phyloP scores from a whole-genome alignment of 495 filamentous ascomycete genomes.

The Penicillium diatomitis region DNA sequence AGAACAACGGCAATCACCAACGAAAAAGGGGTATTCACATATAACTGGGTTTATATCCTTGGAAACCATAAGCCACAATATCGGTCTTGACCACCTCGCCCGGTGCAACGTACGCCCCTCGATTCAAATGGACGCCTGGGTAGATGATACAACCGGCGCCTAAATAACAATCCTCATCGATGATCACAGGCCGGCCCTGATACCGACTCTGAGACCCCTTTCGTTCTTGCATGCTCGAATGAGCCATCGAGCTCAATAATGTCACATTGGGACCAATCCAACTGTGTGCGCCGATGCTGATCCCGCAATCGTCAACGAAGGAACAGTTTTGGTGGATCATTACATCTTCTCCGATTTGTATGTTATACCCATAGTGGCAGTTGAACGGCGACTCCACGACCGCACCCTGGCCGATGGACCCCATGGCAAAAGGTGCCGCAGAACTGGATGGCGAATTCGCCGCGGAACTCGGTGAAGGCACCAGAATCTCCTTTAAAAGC shows the following conservation, averaged over 20 bases:
- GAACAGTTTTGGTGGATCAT: constrained; percentile 79
- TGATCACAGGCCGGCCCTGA: constrained; percentile 61
- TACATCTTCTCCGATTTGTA: constrained; percentile 78
- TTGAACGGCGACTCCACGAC: constrained; percentile 83
- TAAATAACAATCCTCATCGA: constrained; percentile 86
- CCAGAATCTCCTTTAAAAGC: constrained; percentile 66
- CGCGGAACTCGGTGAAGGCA: constrained; percentile 35
- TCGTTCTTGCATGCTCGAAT: constrained; percentile 65
- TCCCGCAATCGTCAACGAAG: constrained; percentile 68
- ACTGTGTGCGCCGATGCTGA: constrained; percentile 66
- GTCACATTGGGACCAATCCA: constrained; percentile 85
- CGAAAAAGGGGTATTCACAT: constrained; percentile 22
- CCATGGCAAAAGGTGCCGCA: constrained; percentile 28
- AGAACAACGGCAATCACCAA: background rate
- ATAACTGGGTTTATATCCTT: constrained; percentile 36
- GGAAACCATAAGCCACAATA: constrained; percentile 37
- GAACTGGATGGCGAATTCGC: constrained; percentile 36
- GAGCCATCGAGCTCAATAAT: constrained; percentile 68
- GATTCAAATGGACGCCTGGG: constrained; percentile 40
- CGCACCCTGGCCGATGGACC: constrained; percentile 67
- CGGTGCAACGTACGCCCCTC: constrained; percentile 37
- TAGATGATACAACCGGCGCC: constrained; percentile 79
- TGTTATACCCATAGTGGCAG: constrained; percentile 95
- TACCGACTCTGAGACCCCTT: constrained; percentile 67
- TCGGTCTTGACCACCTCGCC: constrained; percentile 39